phyloP scores from a whole-genome alignment of 1,284 basidiomycete species.

The Sporisorium graminicola region DNA sequence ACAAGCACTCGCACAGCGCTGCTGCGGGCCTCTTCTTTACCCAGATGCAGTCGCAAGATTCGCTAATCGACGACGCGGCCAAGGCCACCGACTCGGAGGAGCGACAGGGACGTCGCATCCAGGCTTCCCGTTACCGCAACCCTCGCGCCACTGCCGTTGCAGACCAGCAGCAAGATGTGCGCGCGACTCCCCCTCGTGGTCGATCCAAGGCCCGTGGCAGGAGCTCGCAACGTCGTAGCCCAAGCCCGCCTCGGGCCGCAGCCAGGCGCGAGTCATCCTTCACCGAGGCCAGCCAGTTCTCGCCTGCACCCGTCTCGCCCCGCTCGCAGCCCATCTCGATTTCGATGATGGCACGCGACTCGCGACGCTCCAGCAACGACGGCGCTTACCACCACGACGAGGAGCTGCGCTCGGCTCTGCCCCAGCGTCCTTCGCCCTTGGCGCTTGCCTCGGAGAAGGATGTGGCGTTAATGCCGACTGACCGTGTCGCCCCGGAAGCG shows the following conservation, averaged over 20 bases:
- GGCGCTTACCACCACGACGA: conserved; percentile 42
- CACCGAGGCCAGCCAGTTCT: conserved; percentile 1
- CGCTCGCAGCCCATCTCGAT: conserved; percentile 47
- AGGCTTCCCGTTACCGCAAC: conserved; percentile 16
- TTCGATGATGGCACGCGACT: conserved; percentile 22
- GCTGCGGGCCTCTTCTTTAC: conserved; percentile 54
- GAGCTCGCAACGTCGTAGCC: conserved; percentile 55
- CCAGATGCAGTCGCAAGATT: conserved; percentile 36
- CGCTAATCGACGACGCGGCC: conserved; percentile 13
- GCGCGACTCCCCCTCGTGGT: conserved; percentile 49
- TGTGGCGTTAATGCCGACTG: not conserved
- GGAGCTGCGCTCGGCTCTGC: conserved; percentile 39
- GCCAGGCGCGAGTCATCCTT: conserved; percentile 39
- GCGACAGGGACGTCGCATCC: conserved; percentile 28
- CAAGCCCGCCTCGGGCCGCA: conserved; percentile 52
- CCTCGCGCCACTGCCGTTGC: conserved; percentile 8
- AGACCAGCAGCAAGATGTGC: conserved; percentile 29
- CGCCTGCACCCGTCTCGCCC: conserved; percentile 41
- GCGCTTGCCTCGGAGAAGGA: conserved; percentile 37
- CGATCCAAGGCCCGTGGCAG: conserved; percentile 57
- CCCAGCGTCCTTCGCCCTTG: conserved; percentile 36
- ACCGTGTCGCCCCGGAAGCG: not conserved
- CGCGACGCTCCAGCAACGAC: conserved; percentile 29
- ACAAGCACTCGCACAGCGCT: conserved; percentile 60
- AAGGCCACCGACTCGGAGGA: conserved; percentile 6